Percentiles rank a stretch among this genome's conserved stretches.
Evolutionary conservation across 768 basidiomycete genomes (phyloP).

Genomic region (Grammothele lineata): DNA sequence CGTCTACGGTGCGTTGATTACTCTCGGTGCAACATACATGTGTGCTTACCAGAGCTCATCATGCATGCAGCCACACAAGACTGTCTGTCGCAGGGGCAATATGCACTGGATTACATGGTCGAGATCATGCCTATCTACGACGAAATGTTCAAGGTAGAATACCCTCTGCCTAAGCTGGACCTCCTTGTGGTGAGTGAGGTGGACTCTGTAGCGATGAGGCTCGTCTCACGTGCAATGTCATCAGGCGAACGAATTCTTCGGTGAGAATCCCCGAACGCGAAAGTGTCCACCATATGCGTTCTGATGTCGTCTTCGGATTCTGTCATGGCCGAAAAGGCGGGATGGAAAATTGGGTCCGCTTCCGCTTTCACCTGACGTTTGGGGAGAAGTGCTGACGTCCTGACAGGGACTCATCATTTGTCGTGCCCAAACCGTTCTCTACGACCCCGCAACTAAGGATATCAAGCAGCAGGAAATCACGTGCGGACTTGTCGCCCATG

Average conservation of each 20-base stretch:
- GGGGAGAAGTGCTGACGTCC: too few relatives aligned
- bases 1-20: slow-evolving; percentile 57
- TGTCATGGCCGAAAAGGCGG: slow-evolving; percentile 38
- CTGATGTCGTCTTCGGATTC: background rate
- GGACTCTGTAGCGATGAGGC: background rate
- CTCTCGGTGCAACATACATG: background rate
- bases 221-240: slow-evolving; percentile 18
- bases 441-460: slow-evolving; percentile 74
- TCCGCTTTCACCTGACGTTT: too few relatives aligned
- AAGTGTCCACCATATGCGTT: slow-evolving; percentile 2
- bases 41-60: too few relatives aligned
- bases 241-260: slow-evolving; percentile 79
- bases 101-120: slow-evolving; percentile 84
- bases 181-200: slow-evolving; percentile 66
- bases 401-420: slow-evolving; percentile 44
- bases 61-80: slow-evolving; percentile 68
- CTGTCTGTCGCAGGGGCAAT: slow-evolving; percentile 77
- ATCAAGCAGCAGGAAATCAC: slow-evolving; percentile 79
- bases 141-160: slow-evolving; percentile 86
- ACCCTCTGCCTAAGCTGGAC: slow-evolving; percentile 91
- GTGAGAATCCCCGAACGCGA: slow-evolving; percentile 39
- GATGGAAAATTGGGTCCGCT: slow-evolving; percentile 86
- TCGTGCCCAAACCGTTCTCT: slow-evolving; percentile 73
- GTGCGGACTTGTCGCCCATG: slow-evolving; percentile 76
- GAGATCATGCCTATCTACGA: slow-evolving; percentile 88